A percentile compares a stretch with the other conserved stretches of the same genome.
Conservation (phyloP, 208 protist species). For the Naegleria fowleri region DNA sequence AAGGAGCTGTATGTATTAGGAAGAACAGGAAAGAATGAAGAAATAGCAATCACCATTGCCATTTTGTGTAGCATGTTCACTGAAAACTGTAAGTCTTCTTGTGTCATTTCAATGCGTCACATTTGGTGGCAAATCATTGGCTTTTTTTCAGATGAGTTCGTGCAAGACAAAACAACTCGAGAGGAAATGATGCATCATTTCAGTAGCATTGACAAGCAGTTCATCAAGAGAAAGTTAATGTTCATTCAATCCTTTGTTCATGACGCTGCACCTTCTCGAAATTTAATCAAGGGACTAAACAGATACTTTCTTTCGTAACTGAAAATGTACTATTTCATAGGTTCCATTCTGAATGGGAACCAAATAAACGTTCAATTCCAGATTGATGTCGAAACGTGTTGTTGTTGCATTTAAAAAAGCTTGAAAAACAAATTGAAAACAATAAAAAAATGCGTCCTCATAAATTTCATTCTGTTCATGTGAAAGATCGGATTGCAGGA, state of each 20-base stretch:
- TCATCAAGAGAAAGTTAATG: neutral
- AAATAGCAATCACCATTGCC: neutral
- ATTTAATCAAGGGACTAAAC: neutral
- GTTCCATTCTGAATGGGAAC: no score
- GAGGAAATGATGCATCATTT: neutral
- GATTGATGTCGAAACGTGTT: no score
- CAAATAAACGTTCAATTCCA: no score
- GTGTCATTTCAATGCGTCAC: no score
- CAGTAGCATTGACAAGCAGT: neutral
- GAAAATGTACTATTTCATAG: no score
- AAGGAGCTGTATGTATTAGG: neutral
- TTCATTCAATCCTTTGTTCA: constrained; percentile 10
- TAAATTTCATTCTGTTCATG: no score
- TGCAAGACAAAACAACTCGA: neutral
- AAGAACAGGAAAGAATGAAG: neutral
- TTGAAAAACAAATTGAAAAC: no score
- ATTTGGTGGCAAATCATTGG: no score
- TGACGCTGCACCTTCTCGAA: neutral
- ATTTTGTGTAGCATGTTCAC: neutral
- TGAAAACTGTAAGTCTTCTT: neutral
- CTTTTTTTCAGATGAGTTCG: neutral
- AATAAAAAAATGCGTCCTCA: no score
- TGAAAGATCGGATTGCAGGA: no score
- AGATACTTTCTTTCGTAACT: neutral
- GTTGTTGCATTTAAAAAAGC: no score